Conservation (phyloP, 345 rosid genomes). For the Tarenaya hassleriana region DNA sequence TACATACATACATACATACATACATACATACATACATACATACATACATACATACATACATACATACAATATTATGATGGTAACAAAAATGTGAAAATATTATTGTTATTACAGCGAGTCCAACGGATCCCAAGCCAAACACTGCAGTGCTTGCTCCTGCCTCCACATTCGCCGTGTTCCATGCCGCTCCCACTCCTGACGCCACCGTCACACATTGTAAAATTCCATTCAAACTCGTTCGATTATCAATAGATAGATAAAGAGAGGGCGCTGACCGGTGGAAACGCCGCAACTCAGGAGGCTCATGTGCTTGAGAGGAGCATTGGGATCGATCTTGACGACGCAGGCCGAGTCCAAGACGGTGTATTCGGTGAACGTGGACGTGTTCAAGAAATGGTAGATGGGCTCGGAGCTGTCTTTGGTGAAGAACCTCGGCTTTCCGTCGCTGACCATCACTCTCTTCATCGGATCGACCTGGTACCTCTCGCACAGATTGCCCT, state of each 20-base stretch:
- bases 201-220: background rate
- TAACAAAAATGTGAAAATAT: too few relatives aligned
- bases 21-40: too few relatives aligned
- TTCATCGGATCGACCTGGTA: conserved; percentile 47
- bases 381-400: conserved; percentile 60
- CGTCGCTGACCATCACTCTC: conserved; percentile 49
- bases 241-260: background rate
- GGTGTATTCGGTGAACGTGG: conserved; percentile 60
- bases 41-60: too few relatives aligned
- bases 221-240: background rate
- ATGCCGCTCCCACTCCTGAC: conserved; percentile 66
- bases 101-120: conserved; percentile 77
- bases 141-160: conserved; percentile 54
- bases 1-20: background rate
- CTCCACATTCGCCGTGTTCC: conserved; percentile 54
- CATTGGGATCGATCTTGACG: conserved; percentile 40
- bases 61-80: too few relatives aligned
- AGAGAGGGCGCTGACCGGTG: conserved; percentile 40
- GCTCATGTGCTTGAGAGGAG: conserved; percentile 51
- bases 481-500: conserved; percentile 42
- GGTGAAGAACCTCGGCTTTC: conserved; percentile 45
- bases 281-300: conserved; percentile 68
- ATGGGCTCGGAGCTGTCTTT: conserved; percentile 38
- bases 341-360: conserved; percentile 54
- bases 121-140: conserved; percentile 62